Evolutionary conservation across 345 rosid species (phyloP).

Genomic region (Moricandia arvensis): DNA sequence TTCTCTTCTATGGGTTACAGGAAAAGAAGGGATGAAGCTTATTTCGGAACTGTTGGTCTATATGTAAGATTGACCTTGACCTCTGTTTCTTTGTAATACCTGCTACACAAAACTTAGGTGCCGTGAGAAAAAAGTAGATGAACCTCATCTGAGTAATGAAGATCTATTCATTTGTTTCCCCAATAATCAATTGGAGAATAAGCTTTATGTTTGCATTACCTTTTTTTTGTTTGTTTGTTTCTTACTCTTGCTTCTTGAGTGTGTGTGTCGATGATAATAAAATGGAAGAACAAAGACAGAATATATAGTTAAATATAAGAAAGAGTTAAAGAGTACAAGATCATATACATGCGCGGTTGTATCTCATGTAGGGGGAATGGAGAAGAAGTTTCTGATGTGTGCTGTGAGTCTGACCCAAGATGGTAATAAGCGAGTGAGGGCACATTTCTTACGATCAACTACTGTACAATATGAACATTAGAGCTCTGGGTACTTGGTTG

Average conservation of each 20-base stretch:
- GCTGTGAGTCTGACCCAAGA: too few relatives aligned
- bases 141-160: not conserved
- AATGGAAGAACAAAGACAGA: not conserved
- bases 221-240: too few relatives aligned
- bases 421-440: constrained; percentile 22
- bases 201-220: constrained; percentile 8
- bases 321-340: too few relatives aligned
- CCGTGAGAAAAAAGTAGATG: not conserved
- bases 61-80: constrained; percentile 11
- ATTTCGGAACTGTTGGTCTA: not conserved
- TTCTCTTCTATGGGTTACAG: constrained; percentile 15
- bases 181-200: not conserved
- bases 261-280: not conserved
- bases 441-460: not conserved
- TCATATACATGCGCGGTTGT: too few relatives aligned
- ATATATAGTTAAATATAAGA: too few relatives aligned
- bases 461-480: too few relatives aligned
- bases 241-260: not conserved
- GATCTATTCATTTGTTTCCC: not conserved
- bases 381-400: too few relatives aligned
- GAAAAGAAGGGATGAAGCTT: constrained; percentile 23
- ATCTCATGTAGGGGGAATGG: too few relatives aligned
- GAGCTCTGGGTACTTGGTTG: too few relatives aligned
- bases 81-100: constrained; percentile 12
- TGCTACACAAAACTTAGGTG: not conserved